Evolutionary conservation across 108 stramenopile genomes (phyloP), one percentile per base, ranked within the genome.

Genomic region (Cyclostephanos invisitatus): DNA sequence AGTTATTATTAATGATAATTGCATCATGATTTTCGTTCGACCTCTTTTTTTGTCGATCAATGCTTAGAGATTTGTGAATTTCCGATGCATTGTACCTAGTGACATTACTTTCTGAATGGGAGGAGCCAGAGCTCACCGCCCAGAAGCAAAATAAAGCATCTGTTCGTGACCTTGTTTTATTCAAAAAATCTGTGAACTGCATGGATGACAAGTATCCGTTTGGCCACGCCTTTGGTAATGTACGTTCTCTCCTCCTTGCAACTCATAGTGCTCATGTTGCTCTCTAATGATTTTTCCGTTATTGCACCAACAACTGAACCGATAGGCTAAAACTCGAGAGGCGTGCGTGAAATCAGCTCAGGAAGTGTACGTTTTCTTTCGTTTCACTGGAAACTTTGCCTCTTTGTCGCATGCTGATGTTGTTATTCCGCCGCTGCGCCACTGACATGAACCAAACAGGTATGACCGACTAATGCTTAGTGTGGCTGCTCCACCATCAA

Each of bases 191-290:
- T 20, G 73, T 90, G 20, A 57, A 81, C 8, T 84, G 74, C 71
- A 85, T 94, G 85, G 86, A 91, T 47, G 71, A 74, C 18, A 51
- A 64, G 21, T 86, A 84, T 72, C 84, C 86, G 32, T 87, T 92
- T 58, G 82, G 87, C 18, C 73, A 73, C 42, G 59, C 84, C 48
- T 91, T 91, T 78, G 91, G 91, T 10, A 58, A 38, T 22, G 75
- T 72, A 24, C 74, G 71, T 72, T 32, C 24, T 46, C 21, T 32
- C 29, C 21, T 48, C 6, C 44, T 36, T 35, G 18, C 29, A 53
- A 70, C 25, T 15, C 2, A 44, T 63, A 25, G 7, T 53, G 37
- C 29, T 29, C 36, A 46, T 40, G 21, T 60, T 18, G 62, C 3
- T 50, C 17, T 20, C 35, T 38, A 36, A n/a, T 62, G 14, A 50